Base-by-base conservation (phyloP, 164 flowering plant species). In the Cinnamomum chago region DNA sequence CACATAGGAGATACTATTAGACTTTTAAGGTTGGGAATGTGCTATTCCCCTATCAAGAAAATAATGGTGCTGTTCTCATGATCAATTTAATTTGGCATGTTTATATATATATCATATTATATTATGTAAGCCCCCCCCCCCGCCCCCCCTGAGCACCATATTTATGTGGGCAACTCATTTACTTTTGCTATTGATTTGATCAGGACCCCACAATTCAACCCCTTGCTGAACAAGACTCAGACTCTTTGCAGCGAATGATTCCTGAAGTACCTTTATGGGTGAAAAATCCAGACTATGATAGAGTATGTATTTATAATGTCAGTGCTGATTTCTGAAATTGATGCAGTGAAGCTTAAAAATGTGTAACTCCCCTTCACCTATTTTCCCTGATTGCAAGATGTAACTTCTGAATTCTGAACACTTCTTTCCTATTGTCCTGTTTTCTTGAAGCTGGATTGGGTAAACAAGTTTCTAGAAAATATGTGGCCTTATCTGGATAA, bases 401-500 rank as follows among this genome's bases (percentile, higher is more conserved):
- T 40, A 40, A 40, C 47, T 7, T 40, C 47, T 40, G 47, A 40
- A 40, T 40, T 40, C 47, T 40, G 47, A 40, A 5, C 47, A 40
- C 47, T 40, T 40, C 47, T 40, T 5, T 40, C 47, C 47, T 40
- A 40, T 9, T 12, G 5, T 18, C n/a, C 60, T 55, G 17, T 55
- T 55, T 55, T 72, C 69, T 22, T 83, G 81, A 68, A 95, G 99
- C 77, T 96, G 85, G 99, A 96, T 77, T 96, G 99, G 99, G 86
- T 95, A n/a, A 95, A 92, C 88, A 90, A 84, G 77, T 89, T 95
- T 62, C 80, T 95, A 52, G 88, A 75, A 40, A 27, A 20, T 51
- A 93, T 95, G 97, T 95, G 99, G 99, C 99, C 99, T 79, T 93
- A 89, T 76, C 84, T 96, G 71, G 95, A 96, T 85, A 92, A 85